Conservation (phyloP, 2,329 filamentous ascomycete species). For the Knufia fluminis region DNA sequence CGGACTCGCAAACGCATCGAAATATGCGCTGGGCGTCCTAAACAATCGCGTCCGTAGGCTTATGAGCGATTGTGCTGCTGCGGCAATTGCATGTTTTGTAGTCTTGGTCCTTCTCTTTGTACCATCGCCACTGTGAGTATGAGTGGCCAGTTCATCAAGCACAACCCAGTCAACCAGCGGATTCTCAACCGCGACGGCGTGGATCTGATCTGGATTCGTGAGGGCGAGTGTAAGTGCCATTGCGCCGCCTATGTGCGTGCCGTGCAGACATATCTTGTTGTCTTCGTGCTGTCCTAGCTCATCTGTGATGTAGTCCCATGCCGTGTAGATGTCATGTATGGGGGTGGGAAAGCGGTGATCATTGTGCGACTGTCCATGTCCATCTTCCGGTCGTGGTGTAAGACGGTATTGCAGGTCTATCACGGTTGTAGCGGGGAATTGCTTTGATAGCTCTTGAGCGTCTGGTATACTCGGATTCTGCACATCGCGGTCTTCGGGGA, state of each 20-base stretch:
- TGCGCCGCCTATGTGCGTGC: constrained; percentile 32
- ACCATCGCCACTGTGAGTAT: not conserved
- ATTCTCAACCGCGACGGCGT: constrained; percentile 27
- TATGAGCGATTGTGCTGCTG: constrained; percentile 17
- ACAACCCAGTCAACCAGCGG: constrained; percentile 27
- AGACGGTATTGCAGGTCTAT: constrained; percentile 11
- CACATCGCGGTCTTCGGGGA: not conserved
- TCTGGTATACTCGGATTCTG: not conserved
- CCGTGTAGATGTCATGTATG: constrained; percentile 24
- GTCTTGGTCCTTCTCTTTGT: not conserved
- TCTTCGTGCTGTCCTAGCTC: not conserved
- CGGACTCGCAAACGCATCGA: constrained; percentile 37
- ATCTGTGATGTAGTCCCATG: constrained; percentile 16
- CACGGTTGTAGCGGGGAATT: not conserved
- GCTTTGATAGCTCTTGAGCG: not conserved
- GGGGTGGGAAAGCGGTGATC: constrained; percentile 21
- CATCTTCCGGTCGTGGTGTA: not conserved
- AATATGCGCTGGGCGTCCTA: constrained; percentile 30
- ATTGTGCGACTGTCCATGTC: not conserved
- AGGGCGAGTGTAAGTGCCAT: constrained; percentile 36
- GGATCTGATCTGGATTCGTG: constrained; percentile 29
- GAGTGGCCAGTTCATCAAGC: constrained; percentile 28
- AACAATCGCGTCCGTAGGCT: constrained; percentile 33
- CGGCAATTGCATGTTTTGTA: constrained; percentile 2
- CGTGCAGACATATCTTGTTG: constrained; percentile 24